Conservation (phyloP, 768 basidiomycete genomes). For the Lactarius psammicola region DNA sequence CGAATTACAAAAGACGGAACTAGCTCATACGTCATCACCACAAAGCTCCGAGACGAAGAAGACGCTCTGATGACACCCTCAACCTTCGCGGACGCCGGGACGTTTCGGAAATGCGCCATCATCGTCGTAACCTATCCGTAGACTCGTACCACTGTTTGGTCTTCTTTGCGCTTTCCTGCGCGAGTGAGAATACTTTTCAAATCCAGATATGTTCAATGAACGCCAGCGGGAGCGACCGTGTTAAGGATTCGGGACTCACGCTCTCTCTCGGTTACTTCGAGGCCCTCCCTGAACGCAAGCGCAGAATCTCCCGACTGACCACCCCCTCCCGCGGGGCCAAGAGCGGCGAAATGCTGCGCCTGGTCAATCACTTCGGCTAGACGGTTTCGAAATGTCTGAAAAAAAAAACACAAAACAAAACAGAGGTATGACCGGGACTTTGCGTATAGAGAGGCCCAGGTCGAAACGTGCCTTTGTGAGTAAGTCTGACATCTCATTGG, state of each 20-base stretch:
- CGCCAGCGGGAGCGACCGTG: neutral
- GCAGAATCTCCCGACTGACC: conserved; percentile 55
- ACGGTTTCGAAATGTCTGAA: conserved; percentile 74
- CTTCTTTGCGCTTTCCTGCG: conserved; percentile 75
- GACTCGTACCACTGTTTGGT: conserved; percentile 87
- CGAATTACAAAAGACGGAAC: conserved; percentile 43
- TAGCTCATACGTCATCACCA: neutral
- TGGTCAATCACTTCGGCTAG: conserved; percentile 81
- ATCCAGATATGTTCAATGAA: neutral
- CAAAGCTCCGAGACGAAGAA: conserved; percentile 22
- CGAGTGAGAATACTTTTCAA: conserved; percentile 72
- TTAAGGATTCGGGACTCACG: conserved; percentile 58
- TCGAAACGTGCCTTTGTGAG: conserved; percentile 55
- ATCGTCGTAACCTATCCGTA: conserved; percentile 54
- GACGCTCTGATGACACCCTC: conserved; percentile 4
- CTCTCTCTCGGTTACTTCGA: conserved; percentile 92
- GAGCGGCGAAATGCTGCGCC: conserved; percentile 81
- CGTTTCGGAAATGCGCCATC: neutral
- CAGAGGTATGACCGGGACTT: neutral
- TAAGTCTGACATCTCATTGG: conserved; percentile 66
- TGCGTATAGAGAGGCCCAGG: neutral
- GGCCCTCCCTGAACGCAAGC: conserved; percentile 82
- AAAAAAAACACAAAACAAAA: conserved; percentile 19
- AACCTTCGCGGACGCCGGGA: neutral
- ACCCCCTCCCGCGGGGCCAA: conserved; percentile 57